A percentile compares a stretch with the other conserved stretches of the same genome.
Evolutionary conservation across 2,329 filamentous ascomycete genomes (phyloP).

Genomic region (Exophiala lecanii-corni): DNA sequence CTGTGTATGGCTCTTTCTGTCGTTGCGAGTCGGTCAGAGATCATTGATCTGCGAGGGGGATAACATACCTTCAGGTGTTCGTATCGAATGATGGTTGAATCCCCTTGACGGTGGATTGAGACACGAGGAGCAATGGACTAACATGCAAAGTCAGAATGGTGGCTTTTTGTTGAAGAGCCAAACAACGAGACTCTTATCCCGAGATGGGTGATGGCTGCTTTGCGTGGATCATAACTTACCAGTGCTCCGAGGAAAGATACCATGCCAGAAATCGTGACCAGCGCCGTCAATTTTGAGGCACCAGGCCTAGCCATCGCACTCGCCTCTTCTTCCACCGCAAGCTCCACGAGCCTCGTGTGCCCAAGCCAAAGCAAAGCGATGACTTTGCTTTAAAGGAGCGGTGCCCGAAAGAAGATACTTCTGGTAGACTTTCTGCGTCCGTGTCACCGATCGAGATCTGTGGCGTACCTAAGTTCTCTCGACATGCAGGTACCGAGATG

Average conservation of each 20-base stretch:
- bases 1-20: constrained; percentile 1
- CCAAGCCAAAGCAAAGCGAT: too few relatives aligned
- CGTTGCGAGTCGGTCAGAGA: neutral
- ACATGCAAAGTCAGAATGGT: neutral
- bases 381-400: too few relatives aligned
- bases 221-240: constrained; percentile 3
- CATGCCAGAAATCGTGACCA: constrained; percentile 11
- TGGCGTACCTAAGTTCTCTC: too few relatives aligned
- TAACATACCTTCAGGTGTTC: constrained; percentile 10
- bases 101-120: constrained; percentile 8
- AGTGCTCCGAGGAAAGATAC: constrained; percentile 10
- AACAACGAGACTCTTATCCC: too few relatives aligned
- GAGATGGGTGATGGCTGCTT: neutral
- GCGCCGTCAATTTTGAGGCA: constrained; percentile 3
- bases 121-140: constrained; percentile 10
- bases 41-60: neutral
- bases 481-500: too few relatives aligned
- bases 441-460: too few relatives aligned
- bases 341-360: too few relatives aligned
- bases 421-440: too few relatives aligned
- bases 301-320: constrained; percentile 11
- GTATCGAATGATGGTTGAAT: constrained; percentile 15
- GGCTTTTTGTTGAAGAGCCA: neutral
- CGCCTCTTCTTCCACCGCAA: too few relatives aligned
- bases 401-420: too few relatives aligned